Evolutionary conservation across 495 filamentous ascomycete species (phyloP), one percentile per base, ranked within the genome.

Genomic region (Hyaloscypha bicolor): DNA sequence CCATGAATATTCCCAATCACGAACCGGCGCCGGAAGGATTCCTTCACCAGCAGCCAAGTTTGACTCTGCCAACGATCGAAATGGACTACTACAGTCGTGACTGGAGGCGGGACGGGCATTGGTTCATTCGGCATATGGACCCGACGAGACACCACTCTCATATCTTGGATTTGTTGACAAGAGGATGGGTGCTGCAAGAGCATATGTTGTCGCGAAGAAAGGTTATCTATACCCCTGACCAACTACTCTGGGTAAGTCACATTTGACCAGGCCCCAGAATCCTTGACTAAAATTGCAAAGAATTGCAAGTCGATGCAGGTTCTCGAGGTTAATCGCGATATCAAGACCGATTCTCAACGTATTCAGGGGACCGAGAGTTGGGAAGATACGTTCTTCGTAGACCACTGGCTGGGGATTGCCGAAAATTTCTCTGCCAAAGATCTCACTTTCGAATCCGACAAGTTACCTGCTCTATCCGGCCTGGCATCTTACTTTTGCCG

Each of bases 321-420:
- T 39, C 51, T 22, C 52, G 62, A 64, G 3, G 62, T 64, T 31
- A 42, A 64, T 30, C 62, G 62, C 30, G 52, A 64, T n/a, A 39
- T 37, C 9, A 56, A 56, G 29, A 56, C 16, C 30, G 35, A 35
- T n/a, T 64, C 52, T 39, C 9, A 56, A 35, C 5, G 3, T 2
- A 2, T 42, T 19, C 16, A 56, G 32, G 52, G n/a, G 30, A 14
- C 25, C 45, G 25, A 63, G 29, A 33, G 60, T 39, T 16, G 71
- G 66, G 65, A 77, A 76, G 56, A 76, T 71, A 11, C 64, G 51
- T 12, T 71, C 73, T 51, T 77, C 59, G 42, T 76, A 57, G 60
- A 42, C 14, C 62, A 64, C 25, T 65, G 63, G 63, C 37, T 59
- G 1, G 53, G 37, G 9, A 60, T 21, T 6, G 55, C 55, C 11